Evolutionary conservation across 2,329 filamentous ascomycete genomes (phyloP).

Genomic region (Hymenoscyphus albidus): DNA sequence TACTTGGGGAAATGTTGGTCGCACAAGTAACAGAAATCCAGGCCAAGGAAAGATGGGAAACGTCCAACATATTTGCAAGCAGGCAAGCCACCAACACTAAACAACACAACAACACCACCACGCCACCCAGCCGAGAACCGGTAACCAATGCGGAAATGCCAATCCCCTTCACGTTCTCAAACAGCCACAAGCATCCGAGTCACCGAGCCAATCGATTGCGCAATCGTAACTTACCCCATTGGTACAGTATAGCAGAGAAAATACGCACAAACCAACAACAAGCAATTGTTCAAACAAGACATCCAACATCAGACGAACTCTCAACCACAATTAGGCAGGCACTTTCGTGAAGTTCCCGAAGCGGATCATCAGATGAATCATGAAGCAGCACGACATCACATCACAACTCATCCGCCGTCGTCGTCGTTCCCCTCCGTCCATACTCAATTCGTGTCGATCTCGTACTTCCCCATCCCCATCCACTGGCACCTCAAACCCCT

Average conservation of each 20-base stretch:
- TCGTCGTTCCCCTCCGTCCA: background rate
- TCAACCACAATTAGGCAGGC: background rate
- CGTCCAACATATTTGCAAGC: background rate
- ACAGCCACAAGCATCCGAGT: background rate
- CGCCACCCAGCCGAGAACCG: too few relatives aligned
- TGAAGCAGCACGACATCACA: too few relatives aligned
- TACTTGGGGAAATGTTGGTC: background rate
- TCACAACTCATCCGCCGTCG: background rate
- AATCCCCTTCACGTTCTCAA: background rate
- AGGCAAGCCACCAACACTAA: background rate
- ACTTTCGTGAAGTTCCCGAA: background rate
- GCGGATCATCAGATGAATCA: background rate
- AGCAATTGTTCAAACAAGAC: background rate
- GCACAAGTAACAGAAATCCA: background rate
- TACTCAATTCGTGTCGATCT: background rate
- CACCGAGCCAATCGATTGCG: background rate
- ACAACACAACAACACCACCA: background rate
- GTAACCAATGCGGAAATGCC: background rate
- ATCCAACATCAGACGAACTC: background rate
- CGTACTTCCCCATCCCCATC: background rate
- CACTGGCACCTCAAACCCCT: background rate
- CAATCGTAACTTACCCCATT: slow-evolving; percentile 2
- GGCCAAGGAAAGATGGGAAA: background rate
- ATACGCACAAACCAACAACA: background rate
- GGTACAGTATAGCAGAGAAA: background rate